Conservation (phyloP, 345 rosid species). For the Erodium maritimum region DNA sequence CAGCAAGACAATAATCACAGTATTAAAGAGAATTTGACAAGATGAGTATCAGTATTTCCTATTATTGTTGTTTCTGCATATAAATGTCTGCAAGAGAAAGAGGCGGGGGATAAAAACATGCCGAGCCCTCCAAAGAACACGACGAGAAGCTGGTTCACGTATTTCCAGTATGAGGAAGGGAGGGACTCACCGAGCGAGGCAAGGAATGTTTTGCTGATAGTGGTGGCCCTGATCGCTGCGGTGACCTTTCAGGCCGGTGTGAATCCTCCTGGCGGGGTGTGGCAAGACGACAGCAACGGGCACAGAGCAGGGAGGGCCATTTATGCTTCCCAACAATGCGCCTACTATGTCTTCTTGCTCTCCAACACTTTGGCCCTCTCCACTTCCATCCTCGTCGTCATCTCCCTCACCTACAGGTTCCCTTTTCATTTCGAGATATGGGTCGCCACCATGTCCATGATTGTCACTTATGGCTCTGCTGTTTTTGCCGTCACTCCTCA, state of each 20-base stretch:
- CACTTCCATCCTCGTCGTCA: constrained; percentile 9
- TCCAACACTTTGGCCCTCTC: constrained; percentile 13
- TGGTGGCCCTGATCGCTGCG: constrained; percentile 6
- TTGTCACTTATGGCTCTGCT: constrained; percentile 16
- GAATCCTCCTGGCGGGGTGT: constrained; percentile 14
- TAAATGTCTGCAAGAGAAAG: no score
- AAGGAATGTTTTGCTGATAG: constrained; percentile 5
- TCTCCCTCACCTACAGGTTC: constrained; percentile 10
- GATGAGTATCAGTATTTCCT: no score
- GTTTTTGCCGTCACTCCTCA: neutral
- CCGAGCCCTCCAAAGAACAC: neutral
- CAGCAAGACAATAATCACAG: no score
- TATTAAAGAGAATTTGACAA: no score
- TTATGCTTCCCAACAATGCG: neutral
- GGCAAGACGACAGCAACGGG: constrained; percentile 8
- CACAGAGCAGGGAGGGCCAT: constrained; percentile 5
- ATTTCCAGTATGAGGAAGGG: constrained; percentile 4
- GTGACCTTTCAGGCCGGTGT: constrained; percentile 19
- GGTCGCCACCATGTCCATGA: constrained; percentile 11
- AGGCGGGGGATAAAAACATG: no score
- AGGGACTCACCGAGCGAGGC: constrained; percentile 11
- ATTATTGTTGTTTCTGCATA: no score
- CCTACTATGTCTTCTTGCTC: constrained; percentile 19
- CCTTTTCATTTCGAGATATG: constrained; percentile 16
- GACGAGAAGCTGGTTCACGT: constrained; percentile 8